Evolutionary conservation across 257 asterid species (phyloP), one percentile per base, ranked within the genome.

Genomic region (Primulina eburnea): DNA sequence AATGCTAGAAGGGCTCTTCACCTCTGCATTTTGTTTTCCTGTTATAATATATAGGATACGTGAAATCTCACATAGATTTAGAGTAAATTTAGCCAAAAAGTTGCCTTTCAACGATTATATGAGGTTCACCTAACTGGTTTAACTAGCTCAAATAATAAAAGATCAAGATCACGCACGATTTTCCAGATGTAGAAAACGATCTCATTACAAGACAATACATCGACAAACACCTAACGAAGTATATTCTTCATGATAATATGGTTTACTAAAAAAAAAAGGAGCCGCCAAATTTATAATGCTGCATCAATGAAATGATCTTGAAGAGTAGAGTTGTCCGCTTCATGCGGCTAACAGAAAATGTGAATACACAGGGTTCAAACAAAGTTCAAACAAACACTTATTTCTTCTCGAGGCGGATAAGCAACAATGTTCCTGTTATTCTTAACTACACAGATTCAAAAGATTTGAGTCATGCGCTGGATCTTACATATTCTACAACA

Each of bases 1-100:
- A 76, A 52, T 60, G 60, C 78, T 78, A 59, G 77, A 30, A 37
- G 77, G 79, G 52, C 69, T 60, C 68, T 30, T 61, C 21, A 6
- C 76, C 66, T 79, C 74, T 0, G 17, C 33, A 6, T 62, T 65
- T 50, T 62, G 78, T 34, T 71, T 77, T 59, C 81, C 86, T 79
- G 73, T 40, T 6, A 20, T 34, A 8, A 17, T 16, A 14, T 4
- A 50, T 16, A 5, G 16, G 57, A 50, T 20, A 30, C 6, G 61
- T 47, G 56, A 65, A 55, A 18, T 28, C 33, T 26, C 11, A 71
- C 67, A 74, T 40, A 52, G 33, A 9, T 53, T n/a, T 53, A 7
- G 14, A 17, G 38, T 12, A 47, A 43, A 50, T 50, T 50, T n/a
- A 50, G 6, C 6, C 5, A 12, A 1, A 43, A 14, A 3, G 7